A percentile compares a stretch with the other conserved stretches of the same genome.
Evolutionary conservation across 805 yeast species (phyloP).

Genomic region (Ogataea philodendri): DNA sequence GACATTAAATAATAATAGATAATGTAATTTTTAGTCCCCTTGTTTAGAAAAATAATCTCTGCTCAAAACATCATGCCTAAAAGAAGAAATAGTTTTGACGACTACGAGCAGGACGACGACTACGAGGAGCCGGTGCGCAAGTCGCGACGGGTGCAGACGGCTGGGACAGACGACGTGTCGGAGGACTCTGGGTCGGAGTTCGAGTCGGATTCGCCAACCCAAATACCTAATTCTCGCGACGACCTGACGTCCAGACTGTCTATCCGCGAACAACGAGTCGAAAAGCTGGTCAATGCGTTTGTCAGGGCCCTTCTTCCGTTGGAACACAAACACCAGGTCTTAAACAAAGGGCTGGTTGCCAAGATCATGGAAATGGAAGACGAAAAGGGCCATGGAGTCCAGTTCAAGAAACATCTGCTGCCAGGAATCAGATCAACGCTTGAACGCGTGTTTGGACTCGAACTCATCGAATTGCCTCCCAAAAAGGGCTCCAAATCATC

Average conservation of each 20-base stretch:
- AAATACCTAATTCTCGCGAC: too few relatives aligned
- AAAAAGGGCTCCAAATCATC: slow-evolving; percentile 2
- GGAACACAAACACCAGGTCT: slow-evolving; percentile 28
- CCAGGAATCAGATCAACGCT: slow-evolving; percentile 18
- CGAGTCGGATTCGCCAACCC: slow-evolving; percentile 5
- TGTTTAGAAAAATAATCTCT: slow-evolving; percentile 5
- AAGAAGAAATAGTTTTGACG: slow-evolving; percentile 9
- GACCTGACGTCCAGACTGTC: slow-evolving; percentile 8
- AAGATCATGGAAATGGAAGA: slow-evolving; percentile 31
- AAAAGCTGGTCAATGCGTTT: slow-evolving; percentile 27
- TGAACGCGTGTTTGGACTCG: slow-evolving; percentile 24
- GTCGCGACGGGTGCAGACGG: not conserved
- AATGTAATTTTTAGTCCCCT: too few relatives aligned
- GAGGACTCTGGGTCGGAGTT: slow-evolving; percentile 4
- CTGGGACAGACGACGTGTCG: slow-evolving; percentile 1
- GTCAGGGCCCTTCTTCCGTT: slow-evolving; percentile 30
- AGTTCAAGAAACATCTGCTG: slow-evolving; percentile 28
- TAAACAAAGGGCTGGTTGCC: slow-evolving; percentile 28
- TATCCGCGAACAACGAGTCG: slow-evolving; percentile 16
- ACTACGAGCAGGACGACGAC: slow-evolving; percentile 11
- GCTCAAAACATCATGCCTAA: slow-evolving; percentile 5
- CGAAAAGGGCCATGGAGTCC: slow-evolving; percentile 29
- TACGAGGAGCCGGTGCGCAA: slow-evolving; percentile 11
- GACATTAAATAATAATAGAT: slow-evolving; percentile 10
- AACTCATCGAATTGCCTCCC: slow-evolving; percentile 27